Percentiles rank a stretch among this genome's conserved stretches.
Evolutionary conservation across 129 eudicot species (phyloP).

Genomic region (Deinandra increscens): DNA sequence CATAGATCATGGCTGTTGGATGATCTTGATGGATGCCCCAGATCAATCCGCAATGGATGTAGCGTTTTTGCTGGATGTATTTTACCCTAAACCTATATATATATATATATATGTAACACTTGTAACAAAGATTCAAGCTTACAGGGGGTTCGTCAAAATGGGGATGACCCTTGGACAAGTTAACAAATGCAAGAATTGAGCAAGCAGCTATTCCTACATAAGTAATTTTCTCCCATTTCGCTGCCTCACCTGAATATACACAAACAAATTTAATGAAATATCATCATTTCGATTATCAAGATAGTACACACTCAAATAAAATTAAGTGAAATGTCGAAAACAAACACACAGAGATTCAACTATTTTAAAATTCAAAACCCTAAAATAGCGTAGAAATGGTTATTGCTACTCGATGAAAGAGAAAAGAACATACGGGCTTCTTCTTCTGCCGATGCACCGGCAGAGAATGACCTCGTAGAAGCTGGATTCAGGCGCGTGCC

Average conservation of each 20-base stretch:
- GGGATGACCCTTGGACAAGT: conserved; percentile 82
- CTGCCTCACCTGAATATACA: conserved; percentile 53
- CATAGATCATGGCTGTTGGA: no score
- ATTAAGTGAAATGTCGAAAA: not conserved
- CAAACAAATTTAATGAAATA: not conserved
- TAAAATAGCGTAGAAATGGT: conserved; percentile 8
- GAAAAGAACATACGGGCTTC: conserved; percentile 51
- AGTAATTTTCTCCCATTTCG: conserved; percentile 93
- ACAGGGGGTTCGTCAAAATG: conserved; percentile 82
- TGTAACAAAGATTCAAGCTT: conserved; percentile 22
- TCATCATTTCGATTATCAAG: conserved; percentile 6
- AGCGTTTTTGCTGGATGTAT: no score
- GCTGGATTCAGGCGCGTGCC: conserved; percentile 40
- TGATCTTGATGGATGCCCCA: no score
- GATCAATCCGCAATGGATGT: no score
- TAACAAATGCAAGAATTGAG: conserved; percentile 49
- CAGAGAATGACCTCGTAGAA: conserved; percentile 49
- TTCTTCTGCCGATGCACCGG: conserved; percentile 58
- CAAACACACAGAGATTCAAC: not conserved
- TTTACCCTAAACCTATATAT: no score
- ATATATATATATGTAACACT: no score
- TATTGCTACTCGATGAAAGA: not conserved
- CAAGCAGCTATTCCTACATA: conserved; percentile 58
- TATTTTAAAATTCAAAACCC: conserved; percentile 11
- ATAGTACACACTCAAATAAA: not conserved